Evolutionary conservation across 768 basidiomycete genomes (phyloP), one percentile per base, ranked within the genome.

Genomic region (Tricholoma flavovirens): DNA sequence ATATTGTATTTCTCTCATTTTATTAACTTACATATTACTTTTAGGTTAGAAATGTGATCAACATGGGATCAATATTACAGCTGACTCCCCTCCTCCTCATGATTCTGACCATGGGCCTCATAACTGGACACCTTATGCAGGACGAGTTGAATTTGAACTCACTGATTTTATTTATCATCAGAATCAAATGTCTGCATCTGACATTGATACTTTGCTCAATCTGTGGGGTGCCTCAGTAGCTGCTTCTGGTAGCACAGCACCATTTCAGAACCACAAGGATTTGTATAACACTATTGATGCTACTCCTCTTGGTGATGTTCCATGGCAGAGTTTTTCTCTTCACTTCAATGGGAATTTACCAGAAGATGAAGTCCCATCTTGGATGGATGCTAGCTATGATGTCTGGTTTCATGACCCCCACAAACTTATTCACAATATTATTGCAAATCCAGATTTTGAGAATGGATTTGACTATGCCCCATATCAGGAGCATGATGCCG

Each of bases 381-480:
- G 36, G 36, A 38, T 38, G 40, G 17, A 42, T 42, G 40, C 40
- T 21, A 21, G 40, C 40, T 42, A 42, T 42, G 40, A 42, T 38
- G 36, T 38, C 15, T 38, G 36, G 36, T 38, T 38, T 14, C 36
- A 7, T 38, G 36, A 38, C 36, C 36, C 36, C 14, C 7, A 4
- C 14, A 4, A 38, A 38, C 36, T 38, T 38, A 49, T 70, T n/a
- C 32, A 62, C 3, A 66, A 66, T 21, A 62, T 69, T 45, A 60
- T 73, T 4, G 62, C 51, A 2, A 75, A 74, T 49, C 67, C 71
- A 0, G 70, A 73, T 17, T 72, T 74, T 54, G 55, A 67, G 4
- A 62, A 56, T 0, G 60, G 66, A 17, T 68, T 73, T 21, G 71
- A 77, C 49, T 63, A 64, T 26, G 54, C 61, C 4, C 69, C 71